Evolutionary conservation across 306 rosid genomes (phyloP).

Genomic region (Hippophae tibetana): DNA sequence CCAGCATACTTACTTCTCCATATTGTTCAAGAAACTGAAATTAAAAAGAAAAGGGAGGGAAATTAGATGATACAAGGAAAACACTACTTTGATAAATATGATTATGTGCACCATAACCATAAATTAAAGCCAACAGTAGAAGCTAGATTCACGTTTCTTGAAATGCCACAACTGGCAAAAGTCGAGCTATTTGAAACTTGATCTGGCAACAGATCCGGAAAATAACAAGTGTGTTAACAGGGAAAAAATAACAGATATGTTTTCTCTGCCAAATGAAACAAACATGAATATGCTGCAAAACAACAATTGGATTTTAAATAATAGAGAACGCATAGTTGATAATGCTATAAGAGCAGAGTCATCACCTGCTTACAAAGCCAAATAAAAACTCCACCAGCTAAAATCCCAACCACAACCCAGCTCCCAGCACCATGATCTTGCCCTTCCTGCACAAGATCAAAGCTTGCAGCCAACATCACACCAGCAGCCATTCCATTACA

Average conservation of each 20-base stretch:
- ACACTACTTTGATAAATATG: no score
- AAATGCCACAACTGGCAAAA: not conserved
- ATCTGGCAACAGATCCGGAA: not conserved
- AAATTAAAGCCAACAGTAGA: conserved; percentile 13
- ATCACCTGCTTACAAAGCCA: conserved; percentile 87
- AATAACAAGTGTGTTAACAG: not conserved
- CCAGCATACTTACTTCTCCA: conserved; percentile 97
- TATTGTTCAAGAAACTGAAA: conserved; percentile 88
- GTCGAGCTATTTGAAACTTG: not conserved
- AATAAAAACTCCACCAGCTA: conserved; percentile 85
- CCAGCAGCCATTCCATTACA: conserved; percentile 99
- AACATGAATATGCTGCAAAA: conserved; percentile 1
- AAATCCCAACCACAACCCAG: conserved; percentile 86
- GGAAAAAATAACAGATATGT: not conserved
- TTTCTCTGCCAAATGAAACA: conserved; percentile 9
- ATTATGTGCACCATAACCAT: no score
- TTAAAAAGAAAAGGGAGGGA: no score
- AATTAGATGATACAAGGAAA: no score
- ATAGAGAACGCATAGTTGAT: not conserved
- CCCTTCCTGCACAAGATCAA: conserved; percentile 89
- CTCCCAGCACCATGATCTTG: conserved; percentile 75
- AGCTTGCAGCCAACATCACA: conserved; percentile 99
- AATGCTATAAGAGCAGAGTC: conserved; percentile 9
- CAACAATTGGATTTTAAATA: conserved; percentile 3
- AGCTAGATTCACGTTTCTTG: conserved; percentile 1